Evolutionary conservation across 768 basidiomycete genomes (phyloP), one percentile per base, ranked within the genome.

Genomic region (Termitomyces sp.): DNA sequence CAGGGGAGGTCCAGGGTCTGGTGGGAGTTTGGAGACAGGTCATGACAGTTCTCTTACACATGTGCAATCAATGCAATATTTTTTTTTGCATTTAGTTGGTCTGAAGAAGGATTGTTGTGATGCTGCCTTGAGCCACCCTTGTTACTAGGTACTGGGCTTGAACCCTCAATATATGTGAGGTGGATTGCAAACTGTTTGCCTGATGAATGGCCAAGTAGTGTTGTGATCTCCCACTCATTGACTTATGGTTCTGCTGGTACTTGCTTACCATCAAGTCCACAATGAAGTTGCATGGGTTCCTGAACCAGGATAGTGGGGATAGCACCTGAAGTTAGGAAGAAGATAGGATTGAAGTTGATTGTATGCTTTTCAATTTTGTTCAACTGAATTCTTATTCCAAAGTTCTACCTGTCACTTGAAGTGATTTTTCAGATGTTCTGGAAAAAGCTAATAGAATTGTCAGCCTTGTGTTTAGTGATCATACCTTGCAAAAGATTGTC

Each of bases 341-440:
- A 55, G 54, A 40, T 46, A 32, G 3, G 54, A 50, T n/a, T 25
- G 40, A 40, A 56, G 19, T 16, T 52, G 54, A 17, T 55, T 28
- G 16, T 46, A 46, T 16, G 45, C 52, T 16, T 47, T 30, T 10
- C 45, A 35, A n/a, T 57, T 27, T 34, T 52, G 23, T 25, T 60
- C 59, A n/a, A n/a, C n/a, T n/a, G n/a, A n/a, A n/a, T 60, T 47
- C 41, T 60, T 56, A 37, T 60, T 60, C 19, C 56, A 43, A 12
- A 47, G 17, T 27, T 57, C 56, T 6, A 43, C 51, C 59, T 51
- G 57, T 7, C 56, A 21, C 28, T 57, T 57, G 52, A 48, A 60
- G 40, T 60, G 54, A 44, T 57, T 60, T 48, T 60, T 60, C 6
- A 58, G 45, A 40, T 60, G 55, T 23, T 57, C 55, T 3, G 56